phyloP scores from a whole-genome alignment of 352 stramenopile genomes.

The Phytopythium sindhum region DNA sequence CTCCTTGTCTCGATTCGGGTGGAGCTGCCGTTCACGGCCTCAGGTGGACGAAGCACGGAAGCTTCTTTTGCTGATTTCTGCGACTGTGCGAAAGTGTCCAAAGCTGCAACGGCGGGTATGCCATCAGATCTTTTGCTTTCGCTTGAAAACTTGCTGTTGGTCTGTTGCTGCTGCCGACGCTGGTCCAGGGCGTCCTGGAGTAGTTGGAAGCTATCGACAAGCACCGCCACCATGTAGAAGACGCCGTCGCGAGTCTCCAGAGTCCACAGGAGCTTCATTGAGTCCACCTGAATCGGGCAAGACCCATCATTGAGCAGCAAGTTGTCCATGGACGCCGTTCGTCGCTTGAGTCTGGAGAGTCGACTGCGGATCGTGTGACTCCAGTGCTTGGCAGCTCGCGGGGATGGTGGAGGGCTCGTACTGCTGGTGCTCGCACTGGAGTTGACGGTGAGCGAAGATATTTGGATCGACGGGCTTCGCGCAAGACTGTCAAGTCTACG shows the following conservation, averaged over 20 bases:
- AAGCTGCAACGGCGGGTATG: background rate
- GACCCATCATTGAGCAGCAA: conserved; percentile 67
- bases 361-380: conserved; percentile 51
- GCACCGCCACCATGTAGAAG: conserved; percentile 67
- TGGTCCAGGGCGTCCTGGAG: conserved; percentile 34
- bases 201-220: conserved; percentile 42
- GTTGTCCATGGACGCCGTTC: conserved; percentile 73
- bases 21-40: background rate
- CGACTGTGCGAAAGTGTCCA: background rate
- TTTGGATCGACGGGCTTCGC: conserved; percentile 17
- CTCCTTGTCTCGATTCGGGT: background rate
- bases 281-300: conserved; percentile 76
- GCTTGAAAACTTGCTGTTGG: background rate
- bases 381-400: conserved; percentile 41
- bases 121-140: conserved; percentile 2
- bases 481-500: conserved; percentile 15
- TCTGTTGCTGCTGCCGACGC: conserved; percentile 5
- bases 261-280: conserved; percentile 80
- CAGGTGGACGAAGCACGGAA: background rate
- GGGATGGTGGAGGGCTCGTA: conserved; percentile 13
- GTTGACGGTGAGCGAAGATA: conserved; percentile 13
- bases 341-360: conserved; percentile 48
- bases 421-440: conserved; percentile 2
- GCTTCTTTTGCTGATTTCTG: background rate
- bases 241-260: conserved; percentile 67